A percentile compares a stretch with the other conserved stretches of the same genome.
These are phyloP conservation scores for Auricularia heimuer DNA, from an alignment of 768 basidiomycete species.

Conservation along the genomic window DNA sequence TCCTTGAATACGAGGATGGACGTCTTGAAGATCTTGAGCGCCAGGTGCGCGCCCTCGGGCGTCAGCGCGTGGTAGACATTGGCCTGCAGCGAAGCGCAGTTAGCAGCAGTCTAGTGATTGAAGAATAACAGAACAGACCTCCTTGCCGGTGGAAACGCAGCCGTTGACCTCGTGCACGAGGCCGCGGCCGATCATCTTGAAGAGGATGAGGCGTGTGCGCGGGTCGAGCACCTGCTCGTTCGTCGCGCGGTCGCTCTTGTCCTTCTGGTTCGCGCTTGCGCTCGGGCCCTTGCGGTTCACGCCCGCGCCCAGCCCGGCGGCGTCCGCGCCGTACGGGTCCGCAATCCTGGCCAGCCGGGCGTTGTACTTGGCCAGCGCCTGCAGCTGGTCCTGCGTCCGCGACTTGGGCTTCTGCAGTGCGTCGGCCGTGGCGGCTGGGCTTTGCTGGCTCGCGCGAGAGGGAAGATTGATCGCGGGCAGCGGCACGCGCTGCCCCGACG, in stretches of 20 bases:
- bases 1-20: constrained; percentile 97
- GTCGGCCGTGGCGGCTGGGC: constrained; percentile 14
- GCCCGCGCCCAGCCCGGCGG: constrained; percentile 41
- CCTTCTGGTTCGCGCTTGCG: constrained; percentile 80
- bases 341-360: constrained; percentile 69
- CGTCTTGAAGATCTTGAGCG: constrained; percentile 97
- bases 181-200: constrained; percentile 91
- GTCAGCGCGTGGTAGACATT: constrained; percentile 91
- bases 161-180: constrained; percentile 87
- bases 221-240: constrained; percentile 95
- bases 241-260: constrained; percentile 94
- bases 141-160: constrained; percentile 96
- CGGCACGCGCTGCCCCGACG: constrained; percentile 49
- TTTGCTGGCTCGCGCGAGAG: constrained; percentile 15
- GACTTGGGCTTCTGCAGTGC: constrained; percentile 3
- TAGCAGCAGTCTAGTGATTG: neutral
- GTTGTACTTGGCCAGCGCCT: constrained; percentile 65
- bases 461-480: constrained; percentile 70
- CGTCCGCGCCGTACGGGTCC: constrained; percentile 45
- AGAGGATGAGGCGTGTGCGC: constrained; percentile 85
- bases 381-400: constrained; percentile 58
- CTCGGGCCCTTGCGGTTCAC: constrained; percentile 90
- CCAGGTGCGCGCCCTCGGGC: constrained; percentile 50
- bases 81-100: constrained; percentile 41
- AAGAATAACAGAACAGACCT: constrained; percentile 41